Evolutionary conservation across 768 basidiomycete genomes (phyloP), one percentile per base, ranked within the genome.

Genomic region (Lactifluus hygrophoroides): DNA sequence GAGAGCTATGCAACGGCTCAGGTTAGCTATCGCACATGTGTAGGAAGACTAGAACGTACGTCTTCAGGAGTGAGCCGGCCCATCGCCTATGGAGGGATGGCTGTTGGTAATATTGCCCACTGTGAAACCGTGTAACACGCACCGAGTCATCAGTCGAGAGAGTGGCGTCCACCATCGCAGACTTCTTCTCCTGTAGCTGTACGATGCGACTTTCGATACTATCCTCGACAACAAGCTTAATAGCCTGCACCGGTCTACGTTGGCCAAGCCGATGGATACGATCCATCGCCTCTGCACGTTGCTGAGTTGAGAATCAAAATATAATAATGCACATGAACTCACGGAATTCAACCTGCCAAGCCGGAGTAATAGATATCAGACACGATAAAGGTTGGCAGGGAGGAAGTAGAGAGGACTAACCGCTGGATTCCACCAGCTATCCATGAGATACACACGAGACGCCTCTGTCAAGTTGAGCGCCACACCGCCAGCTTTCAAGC

Each of bases 391-490:
- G 27, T 47, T 19, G 27, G n/a, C n/a, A 32, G 8, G 13, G 38
- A 27, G 23, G 16, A 34, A 30, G 17, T 27, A 8, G 9, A 3
- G 30, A 38, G 19, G 51, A 58, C 56, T 44, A 51, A 87, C 90
- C n/a, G 93, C 93, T 7, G 94, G 94, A 69, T 98, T 98, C 94
- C 94, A 95, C 92, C 92, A 95, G 64, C 88, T 90, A 69, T 95
- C 95, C 93, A 97, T 95, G 66, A 96, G 80, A 71, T 92, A 95
- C 19, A 96, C 93, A 27, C 90, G 88, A 34, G 90, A 92, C 0
- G 94, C 94, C 69, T 91, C 90, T 0, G 90, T 92, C 64, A 94
- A 70, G 69, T 94, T 94, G 50, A 95, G 77, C 3, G 90, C 91
- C 4, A 93, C 93, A 69, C 94, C 94, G 49, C 95, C 95, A 1